Base-by-base conservation (phyloP, 306 rosid genomes). In the Rubus parviflorus region DNA sequence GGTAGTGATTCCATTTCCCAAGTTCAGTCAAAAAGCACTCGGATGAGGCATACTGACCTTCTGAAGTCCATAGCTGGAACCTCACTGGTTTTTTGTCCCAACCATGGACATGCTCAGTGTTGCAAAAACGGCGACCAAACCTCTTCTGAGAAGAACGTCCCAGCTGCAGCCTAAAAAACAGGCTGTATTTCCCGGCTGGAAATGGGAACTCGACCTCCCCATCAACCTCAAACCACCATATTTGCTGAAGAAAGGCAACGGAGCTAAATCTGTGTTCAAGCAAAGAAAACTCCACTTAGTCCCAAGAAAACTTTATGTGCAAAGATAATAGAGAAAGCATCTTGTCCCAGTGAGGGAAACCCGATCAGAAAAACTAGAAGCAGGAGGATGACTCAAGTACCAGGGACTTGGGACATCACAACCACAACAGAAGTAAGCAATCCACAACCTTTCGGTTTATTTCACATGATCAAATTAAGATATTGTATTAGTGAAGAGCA, bases 221-320 rank as follows among this genome's bases (percentile, higher is more conserved):
- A n/a, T 89, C 93, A 51, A 92, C 99, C 80, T 96, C 98, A 83
- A 96, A 91, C 99, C 99, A 96, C 99, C 99, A 96, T 68, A 86
- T 88, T 79, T 96, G 99, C 74, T 91, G 97, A 78, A 96, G 97
- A 82, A 88, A 96, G 13, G 99, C 99, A 61, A 92, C 89, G 8
- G 75, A 79, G 25, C 74, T 52, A 79, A 95, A 92, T 76, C 99
- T 92, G 75, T 51, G 77, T 25, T n/a, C 17, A 47, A 72, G 68
- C 58, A 79, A 75, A 72, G 79, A 38, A 63, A 72, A 72, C 15
- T 16, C 49, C 20, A 75, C 13, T 81, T 81, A 76, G 72, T 43
- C 68, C 63, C 42, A 40, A 8, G 1, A 43, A 46, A 6, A 46
- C 37, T 17, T 61, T n/a, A 10, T 30, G 35, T 61, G 48, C 62